Conservation (phyloP, 2,329 filamentous ascomycete species). For the Xylaria polymorpha region DNA sequence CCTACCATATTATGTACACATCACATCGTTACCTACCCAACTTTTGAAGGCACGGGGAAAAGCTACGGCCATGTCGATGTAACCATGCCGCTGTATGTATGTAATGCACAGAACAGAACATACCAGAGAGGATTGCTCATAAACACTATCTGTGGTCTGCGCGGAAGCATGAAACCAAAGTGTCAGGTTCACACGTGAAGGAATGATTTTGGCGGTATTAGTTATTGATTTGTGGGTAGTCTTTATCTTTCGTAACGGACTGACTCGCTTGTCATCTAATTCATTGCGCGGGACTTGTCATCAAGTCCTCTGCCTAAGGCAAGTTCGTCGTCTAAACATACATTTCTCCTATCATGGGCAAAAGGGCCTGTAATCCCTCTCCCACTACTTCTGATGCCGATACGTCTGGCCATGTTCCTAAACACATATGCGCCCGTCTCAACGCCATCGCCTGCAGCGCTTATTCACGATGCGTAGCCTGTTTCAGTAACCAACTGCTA, state of each 20-base stretch:
- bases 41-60: neutral
- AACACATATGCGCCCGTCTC: neutral
- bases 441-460: constrained; percentile 25
- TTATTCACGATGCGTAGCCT: neutral
- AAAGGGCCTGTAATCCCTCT: neutral
- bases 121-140: neutral
- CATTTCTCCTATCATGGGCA: neutral
- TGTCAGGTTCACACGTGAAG: neutral
- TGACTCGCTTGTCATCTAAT: neutral
- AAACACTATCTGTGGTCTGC: neutral
- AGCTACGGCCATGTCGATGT: neutral
- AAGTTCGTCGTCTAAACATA: neutral
- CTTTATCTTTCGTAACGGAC: neutral
- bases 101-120: neutral
- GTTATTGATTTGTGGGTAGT: neutral
- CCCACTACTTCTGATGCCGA: neutral
- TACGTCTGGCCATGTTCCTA: neutral
- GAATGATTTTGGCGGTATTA: neutral
- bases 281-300: neutral
- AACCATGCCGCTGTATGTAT: neutral
- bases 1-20: constrained; percentile 1
- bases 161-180: neutral
- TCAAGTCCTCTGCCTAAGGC: neutral
- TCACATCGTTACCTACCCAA: neutral
- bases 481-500: neutral